phyloP scores from a whole-genome alignment of 805 yeast genomes.

The Metschnikowia corniflorae region DNA sequence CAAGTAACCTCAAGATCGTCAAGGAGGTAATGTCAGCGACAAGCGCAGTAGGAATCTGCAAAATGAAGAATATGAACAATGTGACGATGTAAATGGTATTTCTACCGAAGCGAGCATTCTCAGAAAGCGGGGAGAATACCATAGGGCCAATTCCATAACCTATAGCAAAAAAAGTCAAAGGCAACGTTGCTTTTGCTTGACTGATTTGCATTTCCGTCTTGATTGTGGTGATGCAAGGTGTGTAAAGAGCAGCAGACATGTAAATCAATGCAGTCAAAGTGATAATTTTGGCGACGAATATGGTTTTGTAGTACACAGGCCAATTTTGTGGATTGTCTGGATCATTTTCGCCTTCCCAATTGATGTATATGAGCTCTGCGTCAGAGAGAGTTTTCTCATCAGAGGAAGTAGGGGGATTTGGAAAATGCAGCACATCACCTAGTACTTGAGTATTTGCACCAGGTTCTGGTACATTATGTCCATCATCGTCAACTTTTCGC shows the following conservation, averaged over 20 bases:
- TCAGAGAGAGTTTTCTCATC: constrained; percentile 6
- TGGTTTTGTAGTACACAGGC: constrained; percentile 39
- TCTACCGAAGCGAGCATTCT: constrained; percentile 53
- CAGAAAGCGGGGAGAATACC: constrained; percentile 57
- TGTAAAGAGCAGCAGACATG: constrained; percentile 54
- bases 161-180: constrained; percentile 51
- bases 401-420: not conserved
- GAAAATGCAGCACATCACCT: constrained; percentile 6
- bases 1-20: constrained; percentile 47
- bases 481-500: constrained; percentile 1
- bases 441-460: constrained; percentile 1
- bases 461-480: constrained; percentile 12
- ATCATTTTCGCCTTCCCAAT: constrained; percentile 46
- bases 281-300: constrained; percentile 39
- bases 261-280: constrained; percentile 50
- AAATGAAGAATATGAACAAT: constrained; percentile 43
- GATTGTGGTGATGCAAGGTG: constrained; percentile 49
- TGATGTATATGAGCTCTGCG: constrained; percentile 15
- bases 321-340: constrained; percentile 58
- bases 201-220: constrained; percentile 44
- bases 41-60: constrained; percentile 58
- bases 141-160: constrained; percentile 65
- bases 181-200: constrained; percentile 44
- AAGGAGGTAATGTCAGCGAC: constrained; percentile 49
- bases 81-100: constrained; percentile 47